These are phyloP conservation scores for Colletotrichum brevisporum DNA, from an alignment of 2,329 filamentous ascomycete species.

Conservation along the genomic window DNA sequence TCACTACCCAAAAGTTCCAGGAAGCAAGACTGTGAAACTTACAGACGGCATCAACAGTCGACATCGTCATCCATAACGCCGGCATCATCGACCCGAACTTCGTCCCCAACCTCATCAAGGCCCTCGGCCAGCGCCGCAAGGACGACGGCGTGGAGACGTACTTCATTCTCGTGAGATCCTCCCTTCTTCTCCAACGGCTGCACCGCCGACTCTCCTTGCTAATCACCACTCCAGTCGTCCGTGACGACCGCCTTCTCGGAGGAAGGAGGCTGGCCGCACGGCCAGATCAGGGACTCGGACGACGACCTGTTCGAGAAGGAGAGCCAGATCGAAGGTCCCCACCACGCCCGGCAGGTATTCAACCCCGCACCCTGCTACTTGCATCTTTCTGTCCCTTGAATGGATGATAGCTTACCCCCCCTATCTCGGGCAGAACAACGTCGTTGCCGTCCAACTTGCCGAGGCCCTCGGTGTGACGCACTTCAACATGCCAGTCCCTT, in stretches of 20 bases:
- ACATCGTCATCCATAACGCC: conserved; percentile 54
- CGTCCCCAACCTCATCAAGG: conserved; percentile 49
- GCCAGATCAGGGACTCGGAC: conserved; percentile 47
- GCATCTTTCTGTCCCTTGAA: no score
- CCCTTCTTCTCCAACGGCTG: background rate
- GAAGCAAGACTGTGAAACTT: no score
- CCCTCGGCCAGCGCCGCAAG: conserved; percentile 49
- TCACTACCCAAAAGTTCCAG: background rate
- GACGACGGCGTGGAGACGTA: conserved; percentile 46
- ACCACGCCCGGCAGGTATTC: conserved; percentile 48
- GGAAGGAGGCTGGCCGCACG: conserved; percentile 50
- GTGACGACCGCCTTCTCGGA: conserved; percentile 46
- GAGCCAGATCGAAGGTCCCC: conserved; percentile 45
- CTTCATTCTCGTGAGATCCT: conserved; percentile 43
- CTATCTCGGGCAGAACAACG: conserved; percentile 45
- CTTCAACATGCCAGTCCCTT: conserved; percentile 48
- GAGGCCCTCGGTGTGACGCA: conserved; percentile 47
- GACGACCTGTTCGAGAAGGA: conserved; percentile 49
- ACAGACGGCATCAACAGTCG: conserved; percentile 45
- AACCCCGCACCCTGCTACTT: no score
- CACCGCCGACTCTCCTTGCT: background rate
- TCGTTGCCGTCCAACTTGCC: conserved; percentile 47
- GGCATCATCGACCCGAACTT: conserved; percentile 47
- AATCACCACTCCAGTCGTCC: conserved; percentile 44
- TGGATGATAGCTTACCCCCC: background rate